Evolutionary conservation across 1,284 basidiomycete genomes (phyloP), one percentile per base, ranked within the genome.

Genomic region (Coriolopsis trogii): DNA sequence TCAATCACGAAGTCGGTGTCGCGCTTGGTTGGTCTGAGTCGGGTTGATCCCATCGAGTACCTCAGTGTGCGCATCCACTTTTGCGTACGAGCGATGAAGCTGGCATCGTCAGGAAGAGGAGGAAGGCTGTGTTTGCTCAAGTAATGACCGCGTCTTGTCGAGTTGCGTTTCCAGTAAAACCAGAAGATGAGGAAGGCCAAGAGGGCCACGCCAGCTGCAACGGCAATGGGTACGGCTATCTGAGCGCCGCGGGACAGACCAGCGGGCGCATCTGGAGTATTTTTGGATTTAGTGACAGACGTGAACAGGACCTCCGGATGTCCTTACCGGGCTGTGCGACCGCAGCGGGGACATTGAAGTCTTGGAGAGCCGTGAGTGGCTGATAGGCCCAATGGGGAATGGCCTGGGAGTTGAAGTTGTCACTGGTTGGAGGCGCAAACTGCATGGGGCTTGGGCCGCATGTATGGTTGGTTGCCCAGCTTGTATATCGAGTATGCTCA

Each of bases 181-280:
- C 46, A 54, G 18, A 56, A 57, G 7, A 43, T 30, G 15, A 46
- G 20, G 16, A 53, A 49, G 3, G 51, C 39, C 9, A 61, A 23
- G 13, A 56, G 20, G 13, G 58, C 52, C 23, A 51, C 45, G 12
- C 55, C 51, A 1, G 61, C 23, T 12, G 38, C 56, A 3, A 62
- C 45, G 6, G 57, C 45, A 33, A 65, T 56, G 24, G 61, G 60
- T 21, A 59, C 49, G 9, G 56, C 54, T 20, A 65, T 56, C 49
- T 62, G 63, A 21, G 49, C 46, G 13, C 30, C 41, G 15, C 18
- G 26, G 10, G 43, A 46, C 24, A 31, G 5, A 6, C 36, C 47
- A 2, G 25, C 8, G 10, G 37, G 21, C 7, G 46, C n/a, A 36
- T 23, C 37, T 41, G 51, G 1, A 28, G 20, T 37, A 30, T 41